Conservation (phyloP, 2,329 filamentous ascomycete species). For the Talaromyces marneffei region DNA sequence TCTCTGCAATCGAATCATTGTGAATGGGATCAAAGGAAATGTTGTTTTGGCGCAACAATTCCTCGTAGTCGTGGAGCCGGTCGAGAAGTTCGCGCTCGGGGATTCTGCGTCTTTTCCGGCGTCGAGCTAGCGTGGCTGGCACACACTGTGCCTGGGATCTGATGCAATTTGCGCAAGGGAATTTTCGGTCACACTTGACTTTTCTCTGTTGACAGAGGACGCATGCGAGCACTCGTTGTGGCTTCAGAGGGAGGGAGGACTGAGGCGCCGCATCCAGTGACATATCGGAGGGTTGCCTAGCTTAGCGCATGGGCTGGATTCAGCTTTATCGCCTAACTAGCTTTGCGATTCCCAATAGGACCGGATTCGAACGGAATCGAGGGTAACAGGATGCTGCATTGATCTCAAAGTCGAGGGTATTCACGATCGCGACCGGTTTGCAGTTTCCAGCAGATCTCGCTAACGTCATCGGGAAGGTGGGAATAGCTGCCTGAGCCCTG, state of each 20-base stretch:
- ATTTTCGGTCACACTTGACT: conserved; percentile 66
- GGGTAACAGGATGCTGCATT: not conserved
- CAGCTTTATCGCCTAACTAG: not conserved
- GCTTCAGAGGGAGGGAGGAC: not conserved
- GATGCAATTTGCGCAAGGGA: conserved; percentile 65
- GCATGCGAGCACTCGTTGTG: conserved; percentile 43
- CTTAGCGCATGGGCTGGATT: too few relatives aligned
- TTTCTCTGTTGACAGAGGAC: conserved; percentile 71
- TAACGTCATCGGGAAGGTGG: not conserved
- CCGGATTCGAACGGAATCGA: too few relatives aligned
- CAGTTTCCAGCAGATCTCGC: not conserved
- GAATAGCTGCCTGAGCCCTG: not conserved
- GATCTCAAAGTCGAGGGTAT: not conserved
- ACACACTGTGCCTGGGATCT: conserved; percentile 57
- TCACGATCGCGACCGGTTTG: not conserved
- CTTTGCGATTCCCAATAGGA: too few relatives aligned
- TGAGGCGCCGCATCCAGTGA: not conserved
- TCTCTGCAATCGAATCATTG: conserved; percentile 21
- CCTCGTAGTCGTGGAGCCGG: conserved; percentile 63
- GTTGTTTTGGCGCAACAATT: conserved; percentile 58
- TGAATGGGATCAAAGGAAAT: conserved; percentile 65
- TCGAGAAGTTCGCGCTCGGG: conserved; percentile 66
- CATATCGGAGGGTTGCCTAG: not conserved
- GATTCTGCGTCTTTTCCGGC: conserved; percentile 53
- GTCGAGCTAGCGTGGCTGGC: conserved; percentile 44